Conservation (phyloP, 495 filamentous ascomycete genomes). For the Daldinia bambusicola region DNA sequence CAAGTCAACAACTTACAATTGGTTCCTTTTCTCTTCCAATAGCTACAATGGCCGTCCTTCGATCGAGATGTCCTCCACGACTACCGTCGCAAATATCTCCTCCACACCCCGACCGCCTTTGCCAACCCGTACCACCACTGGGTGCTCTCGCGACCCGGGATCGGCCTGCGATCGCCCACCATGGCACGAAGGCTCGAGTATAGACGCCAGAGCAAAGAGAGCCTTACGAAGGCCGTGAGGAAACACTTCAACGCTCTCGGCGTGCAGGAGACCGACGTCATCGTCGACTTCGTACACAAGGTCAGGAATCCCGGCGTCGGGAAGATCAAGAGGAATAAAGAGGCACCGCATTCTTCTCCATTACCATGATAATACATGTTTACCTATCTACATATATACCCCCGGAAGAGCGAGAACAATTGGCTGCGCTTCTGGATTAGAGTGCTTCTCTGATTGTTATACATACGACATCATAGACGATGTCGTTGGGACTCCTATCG, state of each 20-base stretch:
- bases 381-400: constrained; percentile 31
- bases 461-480: constrained; percentile 26
- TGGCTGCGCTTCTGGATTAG: constrained; percentile 22
- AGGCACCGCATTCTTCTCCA: constrained; percentile 45
- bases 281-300: constrained; percentile 88
- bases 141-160: constrained; percentile 73
- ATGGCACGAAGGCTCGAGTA: constrained; percentile 71
- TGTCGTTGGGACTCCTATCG: constrained; percentile 15
- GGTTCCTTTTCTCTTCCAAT: not conserved
- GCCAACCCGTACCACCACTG: constrained; percentile 75
- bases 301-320: constrained; percentile 60
- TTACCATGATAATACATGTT: constrained; percentile 29
- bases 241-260: constrained; percentile 91
- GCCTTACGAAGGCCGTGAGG: constrained; percentile 81
- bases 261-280: constrained; percentile 86
- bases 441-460: constrained; percentile 24
- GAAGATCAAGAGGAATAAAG: constrained; percentile 48
- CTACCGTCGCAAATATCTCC: constrained; percentile 81
- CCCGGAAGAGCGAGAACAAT: constrained; percentile 35
- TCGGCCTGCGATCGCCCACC: constrained; percentile 78
- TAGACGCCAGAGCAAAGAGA: constrained; percentile 76
- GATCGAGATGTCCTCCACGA: constrained; percentile 77
- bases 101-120: constrained; percentile 76
- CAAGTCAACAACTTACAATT: constrained; percentile 41
- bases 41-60: constrained; percentile 83